These are phyloP conservation scores for Biscogniauxia mediterranea DNA, from an alignment of 2,329 filamentous ascomycete genomes.

Conservation along the genomic window DNA sequence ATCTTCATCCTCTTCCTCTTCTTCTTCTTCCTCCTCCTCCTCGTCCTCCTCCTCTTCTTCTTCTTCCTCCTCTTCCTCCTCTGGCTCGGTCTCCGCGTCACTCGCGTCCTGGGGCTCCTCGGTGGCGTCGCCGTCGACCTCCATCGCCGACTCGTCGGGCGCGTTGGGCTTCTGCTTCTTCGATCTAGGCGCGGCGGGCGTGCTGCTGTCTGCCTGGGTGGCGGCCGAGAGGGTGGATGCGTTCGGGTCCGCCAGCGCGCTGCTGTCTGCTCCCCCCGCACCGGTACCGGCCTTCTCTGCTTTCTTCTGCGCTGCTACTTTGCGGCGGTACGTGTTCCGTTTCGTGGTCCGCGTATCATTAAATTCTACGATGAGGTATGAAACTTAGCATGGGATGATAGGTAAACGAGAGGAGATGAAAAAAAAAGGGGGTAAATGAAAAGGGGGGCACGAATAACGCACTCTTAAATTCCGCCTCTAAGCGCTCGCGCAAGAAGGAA, in stretches of 20 bases:
- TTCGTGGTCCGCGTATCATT: slow-evolving; percentile 72
- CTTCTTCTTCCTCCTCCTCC: slow-evolving; percentile 47
- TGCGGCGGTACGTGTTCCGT: slow-evolving; percentile 69
- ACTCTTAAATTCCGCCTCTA: slow-evolving; percentile 78
- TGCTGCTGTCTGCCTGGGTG: slow-evolving; percentile 19
- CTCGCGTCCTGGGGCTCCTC: slow-evolving; percentile 37
- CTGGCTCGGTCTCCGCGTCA: slow-evolving; percentile 40
- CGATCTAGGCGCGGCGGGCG: slow-evolving; percentile 25
- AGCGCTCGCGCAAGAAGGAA: slow-evolving; percentile 62
- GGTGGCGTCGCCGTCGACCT: slow-evolving; percentile 38
- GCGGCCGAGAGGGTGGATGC: slow-evolving; percentile 30
- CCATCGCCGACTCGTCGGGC: slow-evolving; percentile 44
- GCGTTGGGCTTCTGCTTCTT: slow-evolving; percentile 42
- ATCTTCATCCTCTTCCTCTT: slow-evolving; percentile 42
- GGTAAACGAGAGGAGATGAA: not conserved
- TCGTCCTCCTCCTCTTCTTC: slow-evolving; percentile 53
- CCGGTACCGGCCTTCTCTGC: slow-evolving; percentile 26
- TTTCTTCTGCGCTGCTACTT: slow-evolving; percentile 64
- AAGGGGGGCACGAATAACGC: slow-evolving; percentile 30
- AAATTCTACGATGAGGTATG: slow-evolving; percentile 54
- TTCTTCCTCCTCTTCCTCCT: slow-evolving; percentile 48
- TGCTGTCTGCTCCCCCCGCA: not conserved
- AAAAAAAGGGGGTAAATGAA: too few species aligned
- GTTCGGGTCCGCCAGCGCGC: slow-evolving; percentile 33
- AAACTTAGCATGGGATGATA: slow-evolving; percentile 4